Conservation (phyloP, 1,139 yeast species). For the Hemisphaericaspora lyxosophila region DNA sequence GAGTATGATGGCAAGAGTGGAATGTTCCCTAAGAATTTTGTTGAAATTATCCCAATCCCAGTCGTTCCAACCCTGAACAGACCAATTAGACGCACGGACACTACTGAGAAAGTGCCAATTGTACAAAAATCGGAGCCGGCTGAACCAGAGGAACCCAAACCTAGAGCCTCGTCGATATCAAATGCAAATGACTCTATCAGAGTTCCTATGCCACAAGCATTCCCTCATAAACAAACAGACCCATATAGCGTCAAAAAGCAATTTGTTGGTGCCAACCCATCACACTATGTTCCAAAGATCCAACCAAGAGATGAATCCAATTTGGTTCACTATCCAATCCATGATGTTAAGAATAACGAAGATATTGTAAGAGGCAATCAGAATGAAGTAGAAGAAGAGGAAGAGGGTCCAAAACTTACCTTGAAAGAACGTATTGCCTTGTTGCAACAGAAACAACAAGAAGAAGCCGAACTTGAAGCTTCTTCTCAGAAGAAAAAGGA, state of each 20-base stretch:
- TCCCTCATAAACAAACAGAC: slow-evolving; percentile 32
- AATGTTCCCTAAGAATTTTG: slow-evolving; percentile 87
- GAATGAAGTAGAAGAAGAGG: slow-evolving; percentile 6
- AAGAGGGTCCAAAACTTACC: slow-evolving; percentile 61
- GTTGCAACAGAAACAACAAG: slow-evolving; percentile 77
- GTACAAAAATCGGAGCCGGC: not conserved
- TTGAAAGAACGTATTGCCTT: slow-evolving; percentile 84
- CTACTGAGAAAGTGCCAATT: not conserved
- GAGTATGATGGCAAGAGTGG: slow-evolving; percentile 60
- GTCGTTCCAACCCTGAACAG: slow-evolving; percentile 14
- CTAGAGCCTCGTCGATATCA: slow-evolving; percentile 8
- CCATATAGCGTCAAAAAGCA: slow-evolving; percentile 47
- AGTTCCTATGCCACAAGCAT: slow-evolving; percentile 27
- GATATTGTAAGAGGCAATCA: slow-evolving; percentile 26
- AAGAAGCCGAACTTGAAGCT: slow-evolving; percentile 74
- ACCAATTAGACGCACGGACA: slow-evolving; percentile 10
- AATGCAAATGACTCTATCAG: slow-evolving; percentile 1
- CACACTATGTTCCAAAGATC: slow-evolving; percentile 46
- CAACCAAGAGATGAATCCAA: slow-evolving; percentile 43
- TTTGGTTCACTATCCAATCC: slow-evolving; percentile 31
- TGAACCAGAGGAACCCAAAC: slow-evolving; percentile 2
- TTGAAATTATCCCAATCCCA: slow-evolving; percentile 36
- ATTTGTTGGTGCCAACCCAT: slow-evolving; percentile 42
- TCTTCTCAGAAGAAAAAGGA: slow-evolving; percentile 59
- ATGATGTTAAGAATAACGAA: slow-evolving; percentile 21